phyloP scores from a whole-genome alignment of 495 filamentous ascomycete genomes.

The Penicillium simplicissimum region DNA sequence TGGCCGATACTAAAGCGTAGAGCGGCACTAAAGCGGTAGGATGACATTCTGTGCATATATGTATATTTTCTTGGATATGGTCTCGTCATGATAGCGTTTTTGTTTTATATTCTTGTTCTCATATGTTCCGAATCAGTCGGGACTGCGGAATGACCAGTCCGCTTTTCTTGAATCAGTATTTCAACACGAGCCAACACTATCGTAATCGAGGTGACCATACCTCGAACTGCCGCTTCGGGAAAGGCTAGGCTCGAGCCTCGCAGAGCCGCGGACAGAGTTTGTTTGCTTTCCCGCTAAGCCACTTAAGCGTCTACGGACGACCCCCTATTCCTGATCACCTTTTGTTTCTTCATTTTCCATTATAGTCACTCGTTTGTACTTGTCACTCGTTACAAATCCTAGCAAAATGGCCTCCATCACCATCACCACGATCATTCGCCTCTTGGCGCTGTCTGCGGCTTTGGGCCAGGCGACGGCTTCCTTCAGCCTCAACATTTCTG shows the following conservation, averaged over 20 bases:
- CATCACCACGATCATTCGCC: constrained; percentile 12
- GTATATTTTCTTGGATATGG: constrained; percentile 5
- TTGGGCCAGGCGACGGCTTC: constrained; percentile 19
- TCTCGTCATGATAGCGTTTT: constrained; percentile 17
- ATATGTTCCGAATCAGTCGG: background rate
- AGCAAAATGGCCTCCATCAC: constrained; percentile 18
- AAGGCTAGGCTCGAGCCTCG: background rate
- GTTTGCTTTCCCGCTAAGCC: background rate
- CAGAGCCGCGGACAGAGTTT: background rate
- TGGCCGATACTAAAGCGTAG: constrained; percentile 6
- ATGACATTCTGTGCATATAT: constrained; percentile 3
- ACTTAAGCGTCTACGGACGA: too few relatives aligned
- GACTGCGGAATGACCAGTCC: background rate
- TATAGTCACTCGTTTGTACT: constrained; percentile 5
- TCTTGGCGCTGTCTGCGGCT: constrained; percentile 21
- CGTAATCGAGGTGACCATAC: background rate
- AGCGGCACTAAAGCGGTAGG: background rate
- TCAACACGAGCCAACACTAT: background rate
- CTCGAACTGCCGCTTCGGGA: too few relatives aligned
- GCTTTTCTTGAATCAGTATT: background rate
- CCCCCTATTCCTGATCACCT: constrained; percentile 7
- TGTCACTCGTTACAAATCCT: constrained; percentile 5
- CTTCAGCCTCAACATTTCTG: constrained; percentile 29
- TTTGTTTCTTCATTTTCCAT: constrained; percentile 9
- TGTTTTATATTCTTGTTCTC: background rate